These are phyloP conservation scores for Aplosporella prunicola DNA, from an alignment of 2,329 filamentous ascomycete genomes.

Conservation along the genomic window DNA sequence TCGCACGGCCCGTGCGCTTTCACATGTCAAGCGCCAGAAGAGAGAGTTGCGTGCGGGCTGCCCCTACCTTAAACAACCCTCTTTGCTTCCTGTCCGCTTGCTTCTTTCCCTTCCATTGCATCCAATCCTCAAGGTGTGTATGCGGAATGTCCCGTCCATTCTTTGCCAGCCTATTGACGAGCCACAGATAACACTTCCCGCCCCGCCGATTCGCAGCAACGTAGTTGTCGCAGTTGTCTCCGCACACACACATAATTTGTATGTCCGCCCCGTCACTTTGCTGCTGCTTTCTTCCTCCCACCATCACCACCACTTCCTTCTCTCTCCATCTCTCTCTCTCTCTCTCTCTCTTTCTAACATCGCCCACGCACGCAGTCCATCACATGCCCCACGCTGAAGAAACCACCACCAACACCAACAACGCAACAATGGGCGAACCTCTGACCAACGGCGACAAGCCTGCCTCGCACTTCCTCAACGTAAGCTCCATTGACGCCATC, in stretches of 20 bases:
- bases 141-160: no score
- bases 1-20: constrained; percentile 7
- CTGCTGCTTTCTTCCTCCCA: background rate
- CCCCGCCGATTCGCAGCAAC: no score
- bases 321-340: background rate
- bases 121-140: no score
- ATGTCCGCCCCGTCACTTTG: background rate
- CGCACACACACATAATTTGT: background rate
- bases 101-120: no score
- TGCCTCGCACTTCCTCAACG: constrained; percentile 29
- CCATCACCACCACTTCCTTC: background rate
- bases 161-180: no score
- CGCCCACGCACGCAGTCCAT: constrained; percentile 3
- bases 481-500: constrained; percentile 18
- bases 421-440: constrained; percentile 26
- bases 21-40: background rate
- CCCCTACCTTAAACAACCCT: no score
- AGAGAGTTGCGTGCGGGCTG: no score
- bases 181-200: no score
- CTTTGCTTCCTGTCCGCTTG: no score
- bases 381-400: constrained; percentile 11
- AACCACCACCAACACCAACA: constrained; percentile 13
- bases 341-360: constrained; percentile 5
- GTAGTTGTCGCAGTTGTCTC: background rate
- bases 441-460: constrained; percentile 33